Conservation (phyloP, 805 yeast species). For the Barnettozyma wickerhamii region DNA sequence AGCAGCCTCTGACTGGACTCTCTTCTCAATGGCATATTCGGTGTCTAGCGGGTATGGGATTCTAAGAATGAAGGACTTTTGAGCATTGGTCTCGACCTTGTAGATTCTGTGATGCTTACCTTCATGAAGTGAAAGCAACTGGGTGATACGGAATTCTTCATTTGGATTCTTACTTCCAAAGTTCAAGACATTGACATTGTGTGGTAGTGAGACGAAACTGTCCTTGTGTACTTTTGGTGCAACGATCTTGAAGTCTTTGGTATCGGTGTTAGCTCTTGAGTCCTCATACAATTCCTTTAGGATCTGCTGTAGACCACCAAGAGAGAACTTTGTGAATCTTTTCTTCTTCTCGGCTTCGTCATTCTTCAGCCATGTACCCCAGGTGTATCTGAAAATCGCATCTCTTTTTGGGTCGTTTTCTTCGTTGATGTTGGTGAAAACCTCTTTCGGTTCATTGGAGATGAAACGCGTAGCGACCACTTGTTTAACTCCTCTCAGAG, state of each 20-base stretch:
- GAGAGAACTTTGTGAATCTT: slow-evolving; percentile 76
- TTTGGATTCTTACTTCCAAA: slow-evolving; percentile 42
- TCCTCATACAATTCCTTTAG: slow-evolving; percentile 39
- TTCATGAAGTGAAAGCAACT: slow-evolving; percentile 83
- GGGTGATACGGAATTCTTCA: slow-evolving; percentile 50
- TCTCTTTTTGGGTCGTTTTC: slow-evolving; percentile 64
- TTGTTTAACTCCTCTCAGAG: neutral
- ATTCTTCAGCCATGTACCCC: slow-evolving; percentile 93
- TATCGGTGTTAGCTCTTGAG: slow-evolving; percentile 31
- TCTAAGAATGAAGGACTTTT: slow-evolving; percentile 65
- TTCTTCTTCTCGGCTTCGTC: slow-evolving; percentile 69
- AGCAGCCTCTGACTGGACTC: slow-evolving; percentile 87
- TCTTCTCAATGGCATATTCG: slow-evolving; percentile 57
- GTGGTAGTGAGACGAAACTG: slow-evolving; percentile 40
- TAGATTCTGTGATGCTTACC: slow-evolving; percentile 93
- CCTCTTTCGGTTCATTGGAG: slow-evolving; percentile 29
- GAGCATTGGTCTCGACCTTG: slow-evolving; percentile 60
- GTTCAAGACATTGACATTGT: slow-evolving; percentile 40
- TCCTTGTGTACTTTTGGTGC: slow-evolving; percentile 36
- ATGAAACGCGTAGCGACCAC: slow-evolving; percentile 22
- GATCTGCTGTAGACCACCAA: slow-evolving; percentile 67
- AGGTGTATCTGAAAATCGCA: slow-evolving; percentile 77
- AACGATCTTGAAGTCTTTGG: slow-evolving; percentile 21
- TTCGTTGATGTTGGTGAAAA: slow-evolving; percentile 51
- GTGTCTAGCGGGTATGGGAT: slow-evolving; percentile 79